Conservation (phyloP, 257 asterid species). For the Solanum chilense region DNA sequence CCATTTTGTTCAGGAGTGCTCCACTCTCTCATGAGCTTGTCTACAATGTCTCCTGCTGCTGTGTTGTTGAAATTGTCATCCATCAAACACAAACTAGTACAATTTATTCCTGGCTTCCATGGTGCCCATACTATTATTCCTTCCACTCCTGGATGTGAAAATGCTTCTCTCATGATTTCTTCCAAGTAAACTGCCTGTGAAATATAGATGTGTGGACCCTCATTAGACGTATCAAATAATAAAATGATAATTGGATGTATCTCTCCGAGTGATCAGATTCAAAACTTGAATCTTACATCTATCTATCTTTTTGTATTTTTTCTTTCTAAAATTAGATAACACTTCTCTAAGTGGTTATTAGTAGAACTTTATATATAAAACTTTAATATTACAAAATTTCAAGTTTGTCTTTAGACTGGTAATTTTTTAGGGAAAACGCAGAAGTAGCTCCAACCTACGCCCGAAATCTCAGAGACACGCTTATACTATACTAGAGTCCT, state of each 20-base stretch:
- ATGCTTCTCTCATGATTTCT: conserved; percentile 38
- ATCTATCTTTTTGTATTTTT: neutral
- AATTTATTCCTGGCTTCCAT: conserved; percentile 14
- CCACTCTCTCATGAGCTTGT: conserved; percentile 36
- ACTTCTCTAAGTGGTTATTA: no score
- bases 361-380: no score
- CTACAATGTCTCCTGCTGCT: conserved; percentile 24
- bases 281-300: neutral
- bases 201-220: neutral
- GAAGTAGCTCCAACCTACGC: no score
- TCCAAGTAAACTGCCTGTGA: conserved; percentile 38
- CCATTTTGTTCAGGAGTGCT: conserved; percentile 1
- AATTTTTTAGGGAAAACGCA: no score
- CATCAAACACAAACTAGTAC: conserved; percentile 62
- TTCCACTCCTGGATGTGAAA: conserved; percentile 36
- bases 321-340: no score
- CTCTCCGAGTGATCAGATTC: no score
- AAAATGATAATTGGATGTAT: neutral
- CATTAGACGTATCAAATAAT: neutral
- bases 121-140: conserved; percentile 54
- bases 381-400: no score
- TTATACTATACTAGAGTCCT: no score
- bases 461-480: no score
- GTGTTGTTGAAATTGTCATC: conserved; percentile 33
- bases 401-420: no score